These are phyloP conservation scores for Malassezia arunalokei DNA, from an alignment of 1,284 basidiomycete species.

Conservation along the genomic window DNA sequence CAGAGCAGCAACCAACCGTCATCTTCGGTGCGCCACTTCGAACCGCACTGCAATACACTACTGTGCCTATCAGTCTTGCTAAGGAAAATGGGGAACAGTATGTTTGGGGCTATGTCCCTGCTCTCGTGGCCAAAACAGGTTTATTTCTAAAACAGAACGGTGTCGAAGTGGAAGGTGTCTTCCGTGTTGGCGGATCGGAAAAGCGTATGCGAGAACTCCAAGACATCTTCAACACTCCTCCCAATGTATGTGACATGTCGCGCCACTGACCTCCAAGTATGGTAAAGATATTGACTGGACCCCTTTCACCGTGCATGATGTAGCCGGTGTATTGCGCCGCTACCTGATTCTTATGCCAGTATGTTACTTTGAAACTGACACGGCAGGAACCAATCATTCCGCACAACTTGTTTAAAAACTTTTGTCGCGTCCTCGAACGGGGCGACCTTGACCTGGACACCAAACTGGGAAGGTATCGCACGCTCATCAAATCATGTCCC, in stretches of 20 bases:
- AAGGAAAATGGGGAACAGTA: constrained; percentile 49
- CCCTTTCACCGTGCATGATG: constrained; percentile 81
- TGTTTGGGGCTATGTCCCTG: constrained; percentile 66
- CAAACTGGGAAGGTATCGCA: constrained; percentile 55
- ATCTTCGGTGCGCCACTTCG: constrained; percentile 74
- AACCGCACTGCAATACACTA: constrained; percentile 72
- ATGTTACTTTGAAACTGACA: constrained; percentile 48
- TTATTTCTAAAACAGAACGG: constrained; percentile 48
- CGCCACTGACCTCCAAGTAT: constrained; percentile 53
- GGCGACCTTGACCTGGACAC: constrained; percentile 25
- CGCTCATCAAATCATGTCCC: constrained; percentile 70
- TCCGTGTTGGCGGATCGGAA: constrained; percentile 62
- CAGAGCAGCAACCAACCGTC: not conserved
- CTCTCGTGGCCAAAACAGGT: constrained; percentile 90
- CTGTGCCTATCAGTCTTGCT: constrained; percentile 86
- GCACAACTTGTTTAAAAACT: constrained; percentile 71
- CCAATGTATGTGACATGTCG: constrained; percentile 39
- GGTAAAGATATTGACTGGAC: constrained; percentile 89
- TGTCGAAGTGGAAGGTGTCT: constrained; percentile 76
- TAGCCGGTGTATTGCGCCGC: constrained; percentile 85
- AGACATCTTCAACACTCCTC: constrained; percentile 72
- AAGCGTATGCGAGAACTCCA: constrained; percentile 94
- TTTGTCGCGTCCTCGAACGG: constrained; percentile 59
- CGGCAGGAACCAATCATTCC: constrained; percentile 69
- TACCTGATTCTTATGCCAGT: constrained; percentile 76